Evolutionary conservation across 2,329 filamentous ascomycete genomes (phyloP).

Genomic region (Aurifilum marmelostoma): DNA sequence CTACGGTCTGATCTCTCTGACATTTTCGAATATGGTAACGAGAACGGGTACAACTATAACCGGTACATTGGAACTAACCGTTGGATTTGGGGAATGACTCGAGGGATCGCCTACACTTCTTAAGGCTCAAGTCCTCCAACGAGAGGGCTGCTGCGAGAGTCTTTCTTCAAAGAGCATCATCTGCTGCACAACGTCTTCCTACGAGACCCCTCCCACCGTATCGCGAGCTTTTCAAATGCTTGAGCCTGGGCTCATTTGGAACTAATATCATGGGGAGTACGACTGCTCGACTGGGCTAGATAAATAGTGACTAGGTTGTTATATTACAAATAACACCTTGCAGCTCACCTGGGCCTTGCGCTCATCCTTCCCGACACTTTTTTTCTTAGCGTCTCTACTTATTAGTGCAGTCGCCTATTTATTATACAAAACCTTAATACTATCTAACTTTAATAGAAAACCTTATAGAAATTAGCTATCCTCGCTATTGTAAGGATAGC

Average conservation of each 20-base stretch:
- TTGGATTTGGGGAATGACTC: background rate
- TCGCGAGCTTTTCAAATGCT: background rate
- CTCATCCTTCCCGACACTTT: too few relatives aligned
- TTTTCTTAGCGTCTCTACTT: too few relatives aligned
- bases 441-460: too few relatives aligned
- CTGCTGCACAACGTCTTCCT: background rate
- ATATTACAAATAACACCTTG: too few relatives aligned
- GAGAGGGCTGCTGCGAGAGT: background rate
- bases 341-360: too few relatives aligned
- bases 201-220: background rate
- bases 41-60: background rate
- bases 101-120: background rate
- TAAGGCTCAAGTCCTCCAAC: background rate
- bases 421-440: too few relatives aligned
- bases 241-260: background rate
- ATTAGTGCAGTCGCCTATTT: too few relatives aligned
- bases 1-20: background rate
- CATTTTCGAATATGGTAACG: background rate
- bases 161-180: background rate
- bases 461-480: too few relatives aligned
- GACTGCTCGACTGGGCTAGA: background rate
- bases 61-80: background rate
- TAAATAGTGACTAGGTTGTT: background rate
- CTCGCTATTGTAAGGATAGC: too few relatives aligned
- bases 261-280: background rate